These are phyloP conservation scores for Eucalyptus cloeziana DNA, from an alignment of 345 rosid species.

Conservation along the genomic window DNA sequence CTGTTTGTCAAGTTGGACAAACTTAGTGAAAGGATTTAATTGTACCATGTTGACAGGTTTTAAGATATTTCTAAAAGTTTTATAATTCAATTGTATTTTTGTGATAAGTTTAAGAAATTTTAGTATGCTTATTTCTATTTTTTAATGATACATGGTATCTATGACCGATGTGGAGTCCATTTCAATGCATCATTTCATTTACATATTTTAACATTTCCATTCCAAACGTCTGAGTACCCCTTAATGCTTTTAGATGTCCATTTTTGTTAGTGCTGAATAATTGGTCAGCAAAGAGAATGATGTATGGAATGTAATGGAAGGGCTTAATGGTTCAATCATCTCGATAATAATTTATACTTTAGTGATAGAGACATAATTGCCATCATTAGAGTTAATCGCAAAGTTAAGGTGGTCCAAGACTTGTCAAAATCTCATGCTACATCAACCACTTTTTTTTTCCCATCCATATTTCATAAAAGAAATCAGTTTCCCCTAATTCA, in stretches of 20 bases:
- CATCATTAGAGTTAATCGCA: background rate
- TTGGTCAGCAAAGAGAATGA: background rate
- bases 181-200: background rate
- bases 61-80: too few species aligned
- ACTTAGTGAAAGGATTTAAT: too few species aligned
- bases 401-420: background rate
- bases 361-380: background rate
- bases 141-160: background rate
- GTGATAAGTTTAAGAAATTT: background rate
- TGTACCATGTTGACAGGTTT: background rate
- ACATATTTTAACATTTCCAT: background rate
- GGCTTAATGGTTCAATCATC: background rate
- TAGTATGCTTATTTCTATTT: background rate
- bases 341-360: background rate
- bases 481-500: background rate
- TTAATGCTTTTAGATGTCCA: background rate
- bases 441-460: background rate
- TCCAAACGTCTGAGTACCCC: background rate
- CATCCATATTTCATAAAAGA: background rate
- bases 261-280: background rate
- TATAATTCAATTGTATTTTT: too few species aligned
- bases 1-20: background rate
- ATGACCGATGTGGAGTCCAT: background rate
- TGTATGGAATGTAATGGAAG: background rate
- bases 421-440: background rate